Base-by-base conservation (phyloP, 371 early-diverging fungal species). In the Blakeslea trispora region DNA sequence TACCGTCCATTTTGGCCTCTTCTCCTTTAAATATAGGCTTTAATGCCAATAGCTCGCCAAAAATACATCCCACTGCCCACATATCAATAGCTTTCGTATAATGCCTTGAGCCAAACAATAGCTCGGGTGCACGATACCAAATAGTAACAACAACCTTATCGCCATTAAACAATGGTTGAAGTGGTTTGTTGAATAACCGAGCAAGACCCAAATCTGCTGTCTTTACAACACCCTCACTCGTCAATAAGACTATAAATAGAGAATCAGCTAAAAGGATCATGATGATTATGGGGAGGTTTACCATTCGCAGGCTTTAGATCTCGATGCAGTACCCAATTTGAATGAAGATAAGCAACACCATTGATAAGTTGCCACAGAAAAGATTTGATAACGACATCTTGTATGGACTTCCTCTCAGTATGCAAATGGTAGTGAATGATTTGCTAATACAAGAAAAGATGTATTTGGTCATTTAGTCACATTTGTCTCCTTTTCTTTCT, bases 51-150 rank as follows among this genome's bases (percentile, higher is more conserved):
- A 98, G 70, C 66, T 98, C 98, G 13, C 91, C 97, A 81, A 95
- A 94, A 32, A 98, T 96, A 61, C 96, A 97, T 6, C 98, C 98
- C 4, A 95, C 82, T 5, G 95, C 92, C 98, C 98, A 98, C 70
- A 97, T 89, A 70, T 90, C 92, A 15, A 99, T 82, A 5, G 96
- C 93, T 52, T 89, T 94, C 13, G 94, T 91, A 67, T 99, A 98
- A 67, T 95, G 92, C 17, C 91, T 76, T 2, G 90, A 77, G 13
- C 98, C 97, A n/a, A 95, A 77, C 21, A 99, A 72, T 17, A 99
- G 72, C 68, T 99, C 99, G 0, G 98, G 98, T 1, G 98, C 87
- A 37, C 99, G 85, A 70, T 99, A 99, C 97, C 97, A 97, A 42
- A 96, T 90, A 0, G 99, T 99, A 5, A 98, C 96, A 5, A 99